Evolutionary conservation across 2,329 filamentous ascomycete genomes (phyloP).

Genomic region (Macroventuria anomochaeta): DNA sequence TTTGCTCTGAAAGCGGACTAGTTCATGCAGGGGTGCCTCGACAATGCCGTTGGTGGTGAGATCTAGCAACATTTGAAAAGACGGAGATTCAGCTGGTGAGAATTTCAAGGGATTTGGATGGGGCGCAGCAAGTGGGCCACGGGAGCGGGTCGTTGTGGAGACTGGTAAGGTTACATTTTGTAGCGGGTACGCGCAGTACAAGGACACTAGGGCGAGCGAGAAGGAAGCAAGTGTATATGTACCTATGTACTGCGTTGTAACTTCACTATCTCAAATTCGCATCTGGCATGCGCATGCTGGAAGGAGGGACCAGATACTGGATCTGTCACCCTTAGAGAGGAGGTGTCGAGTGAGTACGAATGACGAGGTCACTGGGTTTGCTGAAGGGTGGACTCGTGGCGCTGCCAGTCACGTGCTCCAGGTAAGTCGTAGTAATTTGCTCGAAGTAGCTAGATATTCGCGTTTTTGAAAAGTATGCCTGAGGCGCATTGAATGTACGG

Average conservation of each 20-base stretch:
- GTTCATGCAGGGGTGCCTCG: neutral
- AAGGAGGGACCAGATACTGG: too few relatives aligned
- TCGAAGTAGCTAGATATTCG: too few relatives aligned
- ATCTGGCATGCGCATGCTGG: neutral
- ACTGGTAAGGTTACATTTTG: constrained; percentile 6
- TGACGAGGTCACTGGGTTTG: too few relatives aligned
- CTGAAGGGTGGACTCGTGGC: too few relatives aligned
- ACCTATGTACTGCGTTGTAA: neutral
- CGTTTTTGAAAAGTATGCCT: too few relatives aligned
- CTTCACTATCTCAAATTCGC: neutral
- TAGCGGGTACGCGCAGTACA: neutral
- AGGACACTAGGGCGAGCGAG: neutral
- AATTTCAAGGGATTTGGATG: neutral
- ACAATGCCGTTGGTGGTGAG: neutral
- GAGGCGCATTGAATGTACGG: too few relatives aligned
- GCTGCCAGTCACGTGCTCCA: too few relatives aligned
- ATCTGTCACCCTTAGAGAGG: neutral
- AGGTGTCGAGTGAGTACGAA: too few relatives aligned
- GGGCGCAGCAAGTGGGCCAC: neutral
- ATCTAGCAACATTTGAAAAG: neutral
- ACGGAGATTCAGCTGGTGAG: too few relatives aligned
- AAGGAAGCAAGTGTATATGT: neutral
- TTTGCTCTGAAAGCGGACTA: neutral
- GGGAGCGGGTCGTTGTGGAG: constrained; percentile 8
- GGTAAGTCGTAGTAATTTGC: too few relatives aligned